A percentile compares a stretch with the other conserved stretches of the same genome.
phyloP scores from a whole-genome alignment of 2,329 filamentous ascomycete species.

The Fusarium cicatricum region DNA sequence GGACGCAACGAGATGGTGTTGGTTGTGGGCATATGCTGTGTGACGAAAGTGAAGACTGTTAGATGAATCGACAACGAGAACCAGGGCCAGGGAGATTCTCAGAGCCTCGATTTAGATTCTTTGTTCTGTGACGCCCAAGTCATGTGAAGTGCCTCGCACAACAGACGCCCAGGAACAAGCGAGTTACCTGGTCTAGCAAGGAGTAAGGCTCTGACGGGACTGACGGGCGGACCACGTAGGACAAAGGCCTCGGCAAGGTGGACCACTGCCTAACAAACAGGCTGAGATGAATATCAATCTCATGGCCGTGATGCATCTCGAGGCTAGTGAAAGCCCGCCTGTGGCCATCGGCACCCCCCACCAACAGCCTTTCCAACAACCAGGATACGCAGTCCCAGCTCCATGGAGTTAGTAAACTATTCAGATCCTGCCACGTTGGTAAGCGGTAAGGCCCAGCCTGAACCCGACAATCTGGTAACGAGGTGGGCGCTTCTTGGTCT shows the following conservation, averaged over 20 bases:
- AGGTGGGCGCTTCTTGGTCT: neutral
- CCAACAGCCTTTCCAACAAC: too few relatives aligned
- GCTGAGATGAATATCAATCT: neutral
- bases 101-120: neutral
- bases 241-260: conserved; percentile 4
- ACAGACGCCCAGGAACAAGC: neutral
- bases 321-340: too few relatives aligned
- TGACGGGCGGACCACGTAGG: conserved; percentile 2
- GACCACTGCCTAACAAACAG: neutral
- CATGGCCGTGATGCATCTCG: too few relatives aligned
- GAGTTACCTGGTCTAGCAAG: neutral
- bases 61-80: conserved; percentile 1
- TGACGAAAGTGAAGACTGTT: conserved; percentile 9
- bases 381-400: neutral
- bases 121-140: conserved; percentile 2
- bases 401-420: neutral
- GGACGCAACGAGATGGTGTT: neutral
- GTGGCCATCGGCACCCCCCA: too few relatives aligned
- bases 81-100: neutral
- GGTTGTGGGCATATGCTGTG: conserved; percentile 7
- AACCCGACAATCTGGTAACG: neutral
- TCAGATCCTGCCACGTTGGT: neutral
- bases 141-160: neutral
- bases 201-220: too few relatives aligned
- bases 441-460: neutral